Conservation (phyloP, 2,329 filamentous ascomycete species). For the Nemania diffusa region DNA sequence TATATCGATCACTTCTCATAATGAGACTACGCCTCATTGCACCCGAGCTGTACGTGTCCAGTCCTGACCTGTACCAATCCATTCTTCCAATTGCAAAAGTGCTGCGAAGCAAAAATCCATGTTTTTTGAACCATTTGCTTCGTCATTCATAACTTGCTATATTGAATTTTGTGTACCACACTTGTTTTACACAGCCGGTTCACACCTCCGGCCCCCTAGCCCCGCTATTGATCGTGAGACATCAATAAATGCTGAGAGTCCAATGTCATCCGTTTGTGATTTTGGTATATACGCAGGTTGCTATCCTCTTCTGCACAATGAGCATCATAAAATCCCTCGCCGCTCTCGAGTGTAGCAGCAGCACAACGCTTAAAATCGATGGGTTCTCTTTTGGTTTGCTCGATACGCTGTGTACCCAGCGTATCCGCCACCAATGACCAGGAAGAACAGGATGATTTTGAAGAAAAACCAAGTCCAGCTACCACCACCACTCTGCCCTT, state of each 20-base stretch:
- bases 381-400: constrained; percentile 68
- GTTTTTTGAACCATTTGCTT: constrained; percentile 9
- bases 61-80: not conserved
- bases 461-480: constrained; percentile 74
- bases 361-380: constrained; percentile 60
- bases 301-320: constrained; percentile 21
- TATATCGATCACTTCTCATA: not conserved
- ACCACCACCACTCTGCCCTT: constrained; percentile 59
- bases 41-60: not conserved
- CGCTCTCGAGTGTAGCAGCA: constrained; percentile 5
- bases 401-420: constrained; percentile 88
- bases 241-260: constrained; percentile 34
- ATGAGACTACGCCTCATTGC: not conserved
- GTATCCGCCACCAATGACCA: constrained; percentile 78
- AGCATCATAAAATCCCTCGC: constrained; percentile 14
- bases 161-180: constrained; percentile 39
- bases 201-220: constrained; percentile 41
- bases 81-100: not conserved
- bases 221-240: constrained; percentile 35
- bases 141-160: constrained; percentile 39
- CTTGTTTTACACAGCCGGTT: constrained; percentile 45
- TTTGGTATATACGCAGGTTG: constrained; percentile 43
- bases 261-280: constrained; percentile 34
- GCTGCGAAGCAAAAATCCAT: not conserved
- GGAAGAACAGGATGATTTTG: constrained; percentile 82